phyloP scores from a whole-genome alignment of 345 rosid genomes.

The rapeseed (Brassica napus) region DNA sequence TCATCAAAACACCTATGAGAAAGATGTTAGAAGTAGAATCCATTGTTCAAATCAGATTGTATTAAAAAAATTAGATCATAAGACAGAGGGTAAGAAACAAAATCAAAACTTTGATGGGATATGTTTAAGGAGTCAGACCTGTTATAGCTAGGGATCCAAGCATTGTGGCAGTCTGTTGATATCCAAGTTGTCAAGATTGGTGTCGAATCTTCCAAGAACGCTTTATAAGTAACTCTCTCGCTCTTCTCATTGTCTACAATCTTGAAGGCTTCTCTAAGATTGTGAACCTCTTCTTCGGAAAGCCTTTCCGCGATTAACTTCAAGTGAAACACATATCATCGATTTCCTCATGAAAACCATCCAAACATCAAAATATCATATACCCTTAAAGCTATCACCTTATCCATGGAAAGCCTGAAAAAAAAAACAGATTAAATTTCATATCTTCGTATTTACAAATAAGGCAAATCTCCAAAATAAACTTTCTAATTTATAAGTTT shows the following conservation, averaged over 20 bases:
- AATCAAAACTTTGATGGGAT: neutral
- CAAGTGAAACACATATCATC: constrained; percentile 4
- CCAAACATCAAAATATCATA: no score
- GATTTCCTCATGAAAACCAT: constrained; percentile 13
- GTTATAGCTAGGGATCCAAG: neutral
- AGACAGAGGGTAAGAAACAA: neutral
- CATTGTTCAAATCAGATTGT: neutral
- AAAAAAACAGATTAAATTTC: no score
- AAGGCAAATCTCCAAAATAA: no score
- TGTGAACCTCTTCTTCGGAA: neutral
- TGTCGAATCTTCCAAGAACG: neutral
- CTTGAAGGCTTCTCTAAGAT: neutral
- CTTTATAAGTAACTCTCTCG: neutral
- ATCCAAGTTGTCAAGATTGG: neutral
- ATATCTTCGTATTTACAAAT: no score
- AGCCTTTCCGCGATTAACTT: constrained; percentile 78
- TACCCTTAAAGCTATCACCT: no score
- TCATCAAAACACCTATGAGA: neutral
- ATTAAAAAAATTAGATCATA: neutral
- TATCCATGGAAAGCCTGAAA: no score
- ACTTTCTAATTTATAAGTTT: no score
- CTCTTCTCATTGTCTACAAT: neutral
- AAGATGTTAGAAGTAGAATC: neutral
- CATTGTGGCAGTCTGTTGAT: neutral
- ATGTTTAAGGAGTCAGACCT: neutral